Percentiles rank a stretch among this genome's conserved stretches.
These are phyloP conservation scores for Collybia sp. DNA, from an alignment of 768 basidiomycete species.

Conservation along the genomic window DNA sequence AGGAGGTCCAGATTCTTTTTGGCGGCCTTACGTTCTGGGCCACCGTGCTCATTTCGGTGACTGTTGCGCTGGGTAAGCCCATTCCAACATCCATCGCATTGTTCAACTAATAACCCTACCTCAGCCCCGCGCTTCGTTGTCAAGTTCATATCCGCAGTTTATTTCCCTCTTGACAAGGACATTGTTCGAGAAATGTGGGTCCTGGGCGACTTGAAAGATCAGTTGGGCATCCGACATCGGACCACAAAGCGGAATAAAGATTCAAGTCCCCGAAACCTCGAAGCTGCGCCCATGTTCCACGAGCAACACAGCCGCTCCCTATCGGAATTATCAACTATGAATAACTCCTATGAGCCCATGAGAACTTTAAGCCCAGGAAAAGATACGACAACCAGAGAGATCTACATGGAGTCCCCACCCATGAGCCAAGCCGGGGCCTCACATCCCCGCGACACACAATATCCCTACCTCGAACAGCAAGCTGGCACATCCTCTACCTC, in stretches of 20 bases:
- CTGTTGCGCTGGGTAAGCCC: slow-evolving; percentile 64
- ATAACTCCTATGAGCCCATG: slow-evolving; percentile 46
- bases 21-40: slow-evolving; percentile 83
- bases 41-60: slow-evolving; percentile 62
- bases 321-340: slow-evolving; percentile 49
- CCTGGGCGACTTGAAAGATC: slow-evolving; percentile 75
- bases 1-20: slow-evolving; percentile 72
- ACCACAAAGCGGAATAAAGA: slow-evolving; percentile 41
- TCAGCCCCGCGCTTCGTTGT: slow-evolving; percentile 78
- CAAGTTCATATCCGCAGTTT: slow-evolving; percentile 67
- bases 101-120: not conserved
- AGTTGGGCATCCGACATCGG: slow-evolving; percentile 65
- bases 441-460: slow-evolving; percentile 20
- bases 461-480: slow-evolving; percentile 15
- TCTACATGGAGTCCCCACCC: slow-evolving; percentile 43
- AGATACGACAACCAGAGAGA: slow-evolving; percentile 35
- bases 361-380: slow-evolving; percentile 23
- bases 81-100: slow-evolving; percentile 1
- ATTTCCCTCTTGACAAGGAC: slow-evolving; percentile 81
- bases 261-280: slow-evolving; percentile 31
- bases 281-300: slow-evolving; percentile 70
- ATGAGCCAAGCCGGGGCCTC: slow-evolving; percentile 26
- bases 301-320: slow-evolving; percentile 58
- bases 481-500: slow-evolving; percentile 22
- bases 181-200: slow-evolving; percentile 94